These are phyloP conservation scores for Apiotrichum gracile DNA, from an alignment of 1,284 basidiomycete species.

Conservation along the genomic window DNA sequence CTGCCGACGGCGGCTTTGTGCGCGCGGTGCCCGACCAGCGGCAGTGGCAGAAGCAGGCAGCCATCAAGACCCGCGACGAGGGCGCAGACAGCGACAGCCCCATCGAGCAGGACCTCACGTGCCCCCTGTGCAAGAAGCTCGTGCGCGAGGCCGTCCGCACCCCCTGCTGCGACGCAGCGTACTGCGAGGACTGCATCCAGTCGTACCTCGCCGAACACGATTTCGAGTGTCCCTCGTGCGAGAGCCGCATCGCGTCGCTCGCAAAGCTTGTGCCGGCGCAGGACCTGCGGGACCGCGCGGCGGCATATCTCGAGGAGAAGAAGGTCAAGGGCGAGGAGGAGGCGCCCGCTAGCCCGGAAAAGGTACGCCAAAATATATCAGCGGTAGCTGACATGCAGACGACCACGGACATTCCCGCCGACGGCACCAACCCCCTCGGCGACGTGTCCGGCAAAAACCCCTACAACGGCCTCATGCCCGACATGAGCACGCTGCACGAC, in stretches of 20 bases:
- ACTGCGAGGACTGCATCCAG: conserved; percentile 92
- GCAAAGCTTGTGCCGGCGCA: conserved; percentile 77
- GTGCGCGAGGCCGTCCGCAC: conserved; percentile 83
- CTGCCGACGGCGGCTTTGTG: conserved; percentile 91
- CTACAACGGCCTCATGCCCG: conserved; percentile 12
- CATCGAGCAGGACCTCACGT: conserved; percentile 67
- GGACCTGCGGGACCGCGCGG: conserved; percentile 66
- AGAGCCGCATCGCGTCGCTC: conserved; percentile 73
- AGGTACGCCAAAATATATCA: not conserved
- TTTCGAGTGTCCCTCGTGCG: conserved; percentile 83
- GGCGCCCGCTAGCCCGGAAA: conserved; percentile 37
- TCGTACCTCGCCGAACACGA: conserved; percentile 84
- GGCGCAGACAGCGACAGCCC: conserved; percentile 66
- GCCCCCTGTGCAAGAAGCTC: conserved; percentile 82
- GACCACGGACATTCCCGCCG: conserved; percentile 5
- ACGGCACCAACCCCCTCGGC: not conserved
- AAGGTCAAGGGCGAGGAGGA: conserved; percentile 58
- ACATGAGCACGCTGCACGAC: conserved; percentile 16
- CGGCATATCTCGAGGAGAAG: conserved; percentile 74
- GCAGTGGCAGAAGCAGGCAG: conserved; percentile 82
- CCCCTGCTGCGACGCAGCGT: conserved; percentile 82
- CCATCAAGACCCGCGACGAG: conserved; percentile 67
- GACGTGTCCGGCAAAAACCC: conserved; percentile 13
- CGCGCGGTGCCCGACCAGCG: conserved; percentile 88
- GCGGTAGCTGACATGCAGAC: not conserved